Evolutionary conservation across 345 rosid species (phyloP).

Genomic region (Sonneratia caseolaris): DNA sequence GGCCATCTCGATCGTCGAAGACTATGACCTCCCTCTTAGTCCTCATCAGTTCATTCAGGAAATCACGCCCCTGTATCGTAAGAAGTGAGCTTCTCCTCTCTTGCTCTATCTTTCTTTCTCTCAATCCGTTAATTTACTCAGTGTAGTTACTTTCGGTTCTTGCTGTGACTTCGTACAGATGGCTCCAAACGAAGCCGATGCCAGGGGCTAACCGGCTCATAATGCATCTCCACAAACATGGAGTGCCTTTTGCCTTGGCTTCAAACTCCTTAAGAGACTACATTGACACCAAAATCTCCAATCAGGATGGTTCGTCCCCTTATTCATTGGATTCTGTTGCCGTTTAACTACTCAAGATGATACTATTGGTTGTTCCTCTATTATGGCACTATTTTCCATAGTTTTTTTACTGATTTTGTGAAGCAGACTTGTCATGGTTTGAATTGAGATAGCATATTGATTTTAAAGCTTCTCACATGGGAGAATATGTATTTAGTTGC

Average conservation of each 20-base stretch:
- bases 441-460: neutral
- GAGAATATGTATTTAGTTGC: neutral
- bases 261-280: conserved; percentile 32
- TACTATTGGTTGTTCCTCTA: neutral
- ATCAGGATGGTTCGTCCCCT: conserved; percentile 21
- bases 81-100: conserved; percentile 16
- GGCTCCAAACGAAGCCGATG: conserved; percentile 26
- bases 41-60: conserved; percentile 23
- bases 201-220: conserved; percentile 37
- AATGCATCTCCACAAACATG: conserved; percentile 24
- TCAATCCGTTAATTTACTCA: neutral
- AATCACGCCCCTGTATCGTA: conserved; percentile 30
- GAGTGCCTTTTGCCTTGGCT: conserved; percentile 34
- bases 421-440: neutral
- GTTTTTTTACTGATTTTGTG: neutral
- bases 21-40: conserved; percentile 30
- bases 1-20: conserved; percentile 24
- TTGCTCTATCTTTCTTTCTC: neutral
- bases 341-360: neutral
- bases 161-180: conserved; percentile 15
- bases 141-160: neutral
- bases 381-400: neutral
- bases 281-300: conserved; percentile 26
- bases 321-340: neutral
- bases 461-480: neutral